Evolutionary conservation across 2,329 filamentous ascomycete genomes (phyloP).

Genomic region (Paraconiothyrium sp.): DNA sequence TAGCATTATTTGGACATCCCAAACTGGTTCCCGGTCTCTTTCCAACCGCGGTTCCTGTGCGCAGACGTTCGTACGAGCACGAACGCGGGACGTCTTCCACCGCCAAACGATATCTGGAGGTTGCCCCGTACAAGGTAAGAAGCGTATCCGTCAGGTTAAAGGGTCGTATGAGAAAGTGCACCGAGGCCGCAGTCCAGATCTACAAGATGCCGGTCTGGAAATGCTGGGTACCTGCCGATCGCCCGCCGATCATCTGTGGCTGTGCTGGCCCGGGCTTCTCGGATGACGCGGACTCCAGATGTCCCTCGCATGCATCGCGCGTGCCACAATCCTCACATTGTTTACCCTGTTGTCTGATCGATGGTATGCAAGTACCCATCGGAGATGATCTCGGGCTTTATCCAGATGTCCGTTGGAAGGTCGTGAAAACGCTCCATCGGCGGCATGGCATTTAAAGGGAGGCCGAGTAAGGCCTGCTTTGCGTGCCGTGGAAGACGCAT

Average conservation of each 20-base stretch:
- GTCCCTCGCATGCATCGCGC: no score
- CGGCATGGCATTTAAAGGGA: neutral
- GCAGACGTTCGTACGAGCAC: neutral
- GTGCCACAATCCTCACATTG: neutral
- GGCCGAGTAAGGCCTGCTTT: constrained; percentile 13
- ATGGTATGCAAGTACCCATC: neutral
- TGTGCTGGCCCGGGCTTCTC: neutral
- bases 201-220: neutral
- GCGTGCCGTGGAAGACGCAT: constrained; percentile 10
- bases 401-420: neutral
- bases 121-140: neutral
- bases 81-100: neutral
- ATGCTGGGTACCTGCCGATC: neutral
- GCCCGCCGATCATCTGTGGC: neutral
- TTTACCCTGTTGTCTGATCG: neutral
- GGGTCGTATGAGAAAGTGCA: neutral
- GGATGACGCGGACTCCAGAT: neutral
- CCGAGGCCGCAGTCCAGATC: neutral
- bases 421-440: neutral
- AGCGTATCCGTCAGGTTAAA: neutral
- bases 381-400: neutral
- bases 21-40: neutral
- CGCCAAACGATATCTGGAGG: neutral
- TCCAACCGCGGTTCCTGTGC: neutral
- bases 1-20: neutral